Evolutionary conservation across 2,329 filamentous ascomycete genomes (phyloP).

Genomic region (Fusarium nisikadoi): DNA sequence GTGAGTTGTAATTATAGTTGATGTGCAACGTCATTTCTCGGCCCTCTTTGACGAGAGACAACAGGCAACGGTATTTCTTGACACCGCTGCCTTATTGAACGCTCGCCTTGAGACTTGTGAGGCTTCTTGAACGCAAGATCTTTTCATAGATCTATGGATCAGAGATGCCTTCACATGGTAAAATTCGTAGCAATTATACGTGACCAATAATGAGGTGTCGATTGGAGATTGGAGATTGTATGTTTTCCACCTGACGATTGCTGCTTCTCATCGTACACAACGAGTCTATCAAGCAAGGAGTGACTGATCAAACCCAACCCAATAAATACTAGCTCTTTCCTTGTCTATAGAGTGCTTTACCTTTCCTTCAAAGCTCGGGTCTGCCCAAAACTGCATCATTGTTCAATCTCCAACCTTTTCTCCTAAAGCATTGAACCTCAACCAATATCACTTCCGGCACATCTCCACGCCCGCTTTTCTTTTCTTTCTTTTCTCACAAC

Average conservation of each 20-base stretch:
- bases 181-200: not conserved
- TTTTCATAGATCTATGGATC: not conserved
- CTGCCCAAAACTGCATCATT: not conserved
- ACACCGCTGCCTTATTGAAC: not conserved
- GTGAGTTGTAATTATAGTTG: not conserved
- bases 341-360: not conserved
- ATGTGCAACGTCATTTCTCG: not conserved
- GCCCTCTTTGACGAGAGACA: not conserved
- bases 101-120: not conserved
- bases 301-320: not conserved
- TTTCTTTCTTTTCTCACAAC: not conserved
- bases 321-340: not conserved
- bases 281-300: not conserved
- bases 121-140: not conserved
- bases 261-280: not conserved
- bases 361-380: not conserved
- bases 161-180: not conserved
- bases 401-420: slow-evolving; percentile 6
- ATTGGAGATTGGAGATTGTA: not conserved
- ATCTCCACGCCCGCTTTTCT: not conserved
- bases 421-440: slow-evolving; percentile 15
- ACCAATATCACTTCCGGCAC: slow-evolving; percentile 10
- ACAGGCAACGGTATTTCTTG: not conserved
- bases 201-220: not conserved
- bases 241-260: not conserved